These are phyloP conservation scores for Ophiostoma ips DNA, from an alignment of 2,329 filamentous ascomycete species.

Conservation along the genomic window DNA sequence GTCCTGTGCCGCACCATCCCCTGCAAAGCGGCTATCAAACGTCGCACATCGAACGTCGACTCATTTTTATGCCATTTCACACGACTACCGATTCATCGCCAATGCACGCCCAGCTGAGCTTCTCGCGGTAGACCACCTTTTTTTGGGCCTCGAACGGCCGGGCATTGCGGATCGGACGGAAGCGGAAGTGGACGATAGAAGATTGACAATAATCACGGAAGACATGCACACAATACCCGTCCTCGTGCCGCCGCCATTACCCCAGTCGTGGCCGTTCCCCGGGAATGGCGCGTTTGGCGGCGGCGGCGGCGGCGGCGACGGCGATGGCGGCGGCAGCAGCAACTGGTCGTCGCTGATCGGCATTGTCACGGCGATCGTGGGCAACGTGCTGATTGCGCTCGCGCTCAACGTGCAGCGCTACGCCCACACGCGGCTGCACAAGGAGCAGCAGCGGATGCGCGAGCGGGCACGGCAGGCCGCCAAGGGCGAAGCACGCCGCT, in stretches of 20 bases:
- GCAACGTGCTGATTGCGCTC: conserved; percentile 87
- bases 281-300: conserved; percentile 12
- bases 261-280: conserved; percentile 7
- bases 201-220: neutral
- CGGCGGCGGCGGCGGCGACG: conserved; percentile 13
- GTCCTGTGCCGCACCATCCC: too few species aligned
- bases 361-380: conserved; percentile 81
- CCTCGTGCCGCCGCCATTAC: conserved; percentile 6
- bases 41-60: too few species aligned
- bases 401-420: conserved; percentile 95
- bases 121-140: neutral
- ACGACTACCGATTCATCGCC: too few species aligned
- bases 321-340: conserved; percentile 15
- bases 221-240: conserved; percentile 7
- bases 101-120: neutral
- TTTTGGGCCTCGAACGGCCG: neutral
- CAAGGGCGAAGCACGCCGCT: conserved; percentile 20
- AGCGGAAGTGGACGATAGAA: too few species aligned
- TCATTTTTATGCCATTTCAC: too few species aligned
- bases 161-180: neutral
- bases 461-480: conserved; percentile 33
- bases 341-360: conserved; percentile 91
- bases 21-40: too few species aligned
- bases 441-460: conserved; percentile 42
- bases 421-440: conserved; percentile 73